These are phyloP conservation scores for Neonectria sp. DNA, from an alignment of 2,329 filamentous ascomycete genomes.

Conservation along the genomic window DNA sequence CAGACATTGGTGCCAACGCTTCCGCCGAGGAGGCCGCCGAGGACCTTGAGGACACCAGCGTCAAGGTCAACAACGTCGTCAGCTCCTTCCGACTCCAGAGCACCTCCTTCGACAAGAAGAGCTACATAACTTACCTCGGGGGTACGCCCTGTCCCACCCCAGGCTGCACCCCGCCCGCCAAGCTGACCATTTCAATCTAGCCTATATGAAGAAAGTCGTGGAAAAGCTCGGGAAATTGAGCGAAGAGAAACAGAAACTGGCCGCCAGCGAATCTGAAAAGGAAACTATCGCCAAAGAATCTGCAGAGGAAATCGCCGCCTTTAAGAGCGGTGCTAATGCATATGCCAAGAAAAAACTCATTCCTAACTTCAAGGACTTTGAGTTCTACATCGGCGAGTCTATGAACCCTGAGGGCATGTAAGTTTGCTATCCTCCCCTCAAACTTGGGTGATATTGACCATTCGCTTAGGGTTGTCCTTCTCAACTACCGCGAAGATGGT, in stretches of 20 bases:
- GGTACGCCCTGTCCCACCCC: conserved; percentile 64
- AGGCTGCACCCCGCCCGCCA: not conserved
- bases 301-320: conserved; percentile 79
- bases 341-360: conserved; percentile 89
- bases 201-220: conserved; percentile 80
- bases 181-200: conserved; percentile 57
- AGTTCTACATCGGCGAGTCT: conserved; percentile 92
- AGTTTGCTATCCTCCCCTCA: conserved; percentile 54
- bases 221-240: too few species aligned
- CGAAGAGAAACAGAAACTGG: conserved; percentile 33
- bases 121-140: conserved; percentile 88
- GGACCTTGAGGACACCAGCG: conserved; percentile 76
- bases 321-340: conserved; percentile 81
- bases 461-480: conserved; percentile 80
- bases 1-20: conserved; percentile 94
- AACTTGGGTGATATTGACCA: conserved; percentile 23
- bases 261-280: conserved; percentile 53
- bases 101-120: conserved; percentile 89
- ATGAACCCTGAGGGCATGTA: conserved; percentile 97
- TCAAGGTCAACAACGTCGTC: conserved; percentile 93
- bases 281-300: too few species aligned
- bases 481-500: conserved; percentile 98
- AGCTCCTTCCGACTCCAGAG: conserved; percentile 90
- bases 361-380: conserved; percentile 93
- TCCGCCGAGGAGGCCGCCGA: conserved; percentile 93